A percentile compares a stretch with the other conserved stretches of the same genome.
These are phyloP conservation scores for Penicillium canescens DNA, from an alignment of 495 filamentous ascomycete genomes.

Conservation along the genomic window DNA sequence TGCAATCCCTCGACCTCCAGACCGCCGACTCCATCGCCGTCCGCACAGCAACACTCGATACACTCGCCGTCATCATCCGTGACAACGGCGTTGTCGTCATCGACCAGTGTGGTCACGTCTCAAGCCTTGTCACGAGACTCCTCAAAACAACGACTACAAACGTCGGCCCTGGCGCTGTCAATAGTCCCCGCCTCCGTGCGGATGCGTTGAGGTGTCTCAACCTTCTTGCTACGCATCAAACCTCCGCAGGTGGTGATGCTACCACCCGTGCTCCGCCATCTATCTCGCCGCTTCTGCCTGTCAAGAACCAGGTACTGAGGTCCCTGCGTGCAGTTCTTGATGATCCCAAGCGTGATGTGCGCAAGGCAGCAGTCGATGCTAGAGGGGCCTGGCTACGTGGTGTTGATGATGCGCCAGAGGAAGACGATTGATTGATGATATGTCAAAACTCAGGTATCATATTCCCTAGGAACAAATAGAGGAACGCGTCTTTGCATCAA, in stretches of 20 bases:
- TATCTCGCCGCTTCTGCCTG: slow-evolving; percentile 55
- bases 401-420: slow-evolving; percentile 62
- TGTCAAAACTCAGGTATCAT: neutral
- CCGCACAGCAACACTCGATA: slow-evolving; percentile 63
- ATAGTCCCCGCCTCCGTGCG: slow-evolving; percentile 48
- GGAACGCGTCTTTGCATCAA: too few relatives aligned
- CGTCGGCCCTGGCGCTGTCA: slow-evolving; percentile 14
- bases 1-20: slow-evolving; percentile 67
- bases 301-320: slow-evolving; percentile 55
- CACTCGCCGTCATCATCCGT: slow-evolving; percentile 57
- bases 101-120: slow-evolving; percentile 58
- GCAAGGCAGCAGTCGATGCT: slow-evolving; percentile 69
- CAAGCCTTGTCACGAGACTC: slow-evolving; percentile 59
- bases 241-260: slow-evolving; percentile 20
- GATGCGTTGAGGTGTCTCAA: slow-evolving; percentile 58
- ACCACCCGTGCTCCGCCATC: slow-evolving; percentile 34
- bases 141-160: slow-evolving; percentile 44
- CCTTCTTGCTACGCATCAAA: slow-evolving; percentile 48
- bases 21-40: slow-evolving; percentile 50
- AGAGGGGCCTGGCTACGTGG: slow-evolving; percentile 60
- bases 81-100: slow-evolving; percentile 54
- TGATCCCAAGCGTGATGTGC: slow-evolving; percentile 66
- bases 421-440: slow-evolving; percentile 42
- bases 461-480: too few relatives aligned
- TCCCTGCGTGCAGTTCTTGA: slow-evolving; percentile 57